Base-by-base conservation (phyloP, 192 early-diverging fungal species). In the Piromyces finnis region DNA sequence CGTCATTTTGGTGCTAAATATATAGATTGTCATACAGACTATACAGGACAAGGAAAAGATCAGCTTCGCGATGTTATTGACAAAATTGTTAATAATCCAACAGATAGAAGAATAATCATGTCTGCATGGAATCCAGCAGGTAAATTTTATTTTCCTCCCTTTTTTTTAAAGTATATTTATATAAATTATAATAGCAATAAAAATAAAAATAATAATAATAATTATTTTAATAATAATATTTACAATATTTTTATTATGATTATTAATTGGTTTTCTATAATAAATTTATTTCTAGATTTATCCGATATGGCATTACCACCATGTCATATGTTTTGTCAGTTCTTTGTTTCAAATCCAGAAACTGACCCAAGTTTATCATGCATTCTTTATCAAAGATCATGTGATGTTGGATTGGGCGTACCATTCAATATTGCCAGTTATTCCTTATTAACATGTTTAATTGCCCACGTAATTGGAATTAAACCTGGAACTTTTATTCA, bases 341-440 rank as follows among this genome's bases (percentile, higher is more conserved):
- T 99, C 82, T 97, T 94, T 83, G 96, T 99, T 0, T 94, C 96
- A 1, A 88, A 87, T 6, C 78, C 85, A 30, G 79, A 51, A 85
- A 86, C 15, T 82, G 87, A 29, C 83, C 87, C 89, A 5, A 83
- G 83, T 28, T 87, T 99, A 16, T 96, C 94, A 4, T 98, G 97
- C 85, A 93, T 95, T 79, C 88, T 99, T 77, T 99, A 99, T 87
- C 97, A 99, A 85, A 89, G 97, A 4, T 94, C 95, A 1, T 94
- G 94, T 84, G 97, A 99, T 82, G 89, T 99, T 86, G 97, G 97
- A 12, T 87, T 99, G 29, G 97, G 97, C 27, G 95, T 99, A 0
- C 97, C 97, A 1, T 99, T 99, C 84, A 99, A 99, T 83, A 98
- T 99, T 86, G 95, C 97, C 9, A 95, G 94, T 29, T 99, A 99